Percentiles rank a stretch among this genome's conserved stretches.
These are phyloP conservation scores for Boletus reticulatus DNA, from an alignment of 768 basidiomycete genomes.

Conservation along the genomic window DNA sequence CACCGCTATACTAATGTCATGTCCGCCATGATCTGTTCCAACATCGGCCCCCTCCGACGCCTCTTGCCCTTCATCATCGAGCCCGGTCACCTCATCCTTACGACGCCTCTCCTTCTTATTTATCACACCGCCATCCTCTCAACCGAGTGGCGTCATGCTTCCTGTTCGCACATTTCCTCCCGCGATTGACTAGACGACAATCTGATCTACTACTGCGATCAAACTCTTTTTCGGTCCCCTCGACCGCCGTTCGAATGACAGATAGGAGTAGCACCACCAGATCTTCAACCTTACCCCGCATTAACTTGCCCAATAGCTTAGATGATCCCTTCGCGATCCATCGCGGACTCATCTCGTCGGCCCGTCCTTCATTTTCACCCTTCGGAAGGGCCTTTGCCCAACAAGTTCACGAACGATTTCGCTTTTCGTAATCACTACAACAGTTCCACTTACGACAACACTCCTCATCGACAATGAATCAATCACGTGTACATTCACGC, in stretches of 20 bases:
- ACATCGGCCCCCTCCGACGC: not conserved
- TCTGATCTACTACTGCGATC: constrained; percentile 23
- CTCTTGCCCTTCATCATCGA: not conserved
- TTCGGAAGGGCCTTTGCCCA: constrained; percentile 2
- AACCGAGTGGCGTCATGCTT: constrained; percentile 10
- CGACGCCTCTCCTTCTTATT: not conserved
- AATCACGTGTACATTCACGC: constrained; percentile 1
- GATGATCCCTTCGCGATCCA: constrained; percentile 18
- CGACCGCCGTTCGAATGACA: not conserved
- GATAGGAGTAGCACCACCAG: constrained; percentile 14
- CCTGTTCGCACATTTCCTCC: not conserved
- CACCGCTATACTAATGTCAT: constrained; percentile 1
- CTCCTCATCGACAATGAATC: constrained; percentile 11
- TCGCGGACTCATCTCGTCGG: constrained; percentile 14
- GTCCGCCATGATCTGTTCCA: constrained; percentile 8
- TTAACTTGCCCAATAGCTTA: not conserved
- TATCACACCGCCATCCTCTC: not conserved
- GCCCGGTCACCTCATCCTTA: not conserved
- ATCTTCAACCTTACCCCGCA: constrained; percentile 16
- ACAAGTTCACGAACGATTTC: not conserved
- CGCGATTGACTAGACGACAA: constrained; percentile 17
- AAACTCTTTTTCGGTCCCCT: constrained; percentile 3
- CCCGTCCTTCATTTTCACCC: not conserved
- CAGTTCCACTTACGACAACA: constrained; percentile 10
- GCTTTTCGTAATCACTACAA: not conserved